Base-by-base conservation (phyloP, 2,329 filamentous ascomycete genomes). In the Ustulina deusta region DNA sequence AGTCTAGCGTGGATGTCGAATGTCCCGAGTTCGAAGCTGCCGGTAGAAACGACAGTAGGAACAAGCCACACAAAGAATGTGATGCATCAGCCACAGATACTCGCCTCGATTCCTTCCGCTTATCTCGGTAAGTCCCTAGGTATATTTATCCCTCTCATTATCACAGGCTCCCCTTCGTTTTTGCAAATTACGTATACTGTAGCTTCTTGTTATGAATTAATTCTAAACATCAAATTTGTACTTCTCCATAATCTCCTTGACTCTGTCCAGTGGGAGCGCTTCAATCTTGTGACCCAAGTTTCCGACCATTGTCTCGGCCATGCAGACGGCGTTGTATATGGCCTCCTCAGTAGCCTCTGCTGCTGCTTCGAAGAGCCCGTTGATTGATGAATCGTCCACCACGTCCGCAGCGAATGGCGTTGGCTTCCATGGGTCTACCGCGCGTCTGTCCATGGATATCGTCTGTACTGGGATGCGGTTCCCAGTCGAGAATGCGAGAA, bases 401-500 rank as follows among this genome's bases (percentile, higher is more conserved):
- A 86, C 79, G 38, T 85, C 79, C 0, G 86, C 79, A 0, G 74
- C 66, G 54, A 81, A 38, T 6, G 79, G 68, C 3, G 70, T 74
- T 4, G 83, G 79, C 71, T 78, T 79, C 67, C 78, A 82, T 1
- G 79, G 79, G 42, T 88, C 81, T 4, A 83, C 78, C 0, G 80
- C 79, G 4, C 72, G 78, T 27, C 69, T 61, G 25, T 69, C 71
- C 70, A 69, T 74, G 2, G 68, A 74, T n/a, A 79, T 72, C 4
- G 77, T 79, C 71, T 85, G 83, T 42, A 84, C 81, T 1, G 80
- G 78, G 1, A 88, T 78, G 49, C 81, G 79, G 66, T 85, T 87
- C 6, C 82, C 89, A 0, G 89, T 91, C 7, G 88, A 91, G 66
- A 92, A 87, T 3, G 89, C 89, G 2, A 92, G 80, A 74, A 91